Base-by-base conservation (phyloP, 331 rosid species). In the Rhamnella rubrinervis region DNA sequence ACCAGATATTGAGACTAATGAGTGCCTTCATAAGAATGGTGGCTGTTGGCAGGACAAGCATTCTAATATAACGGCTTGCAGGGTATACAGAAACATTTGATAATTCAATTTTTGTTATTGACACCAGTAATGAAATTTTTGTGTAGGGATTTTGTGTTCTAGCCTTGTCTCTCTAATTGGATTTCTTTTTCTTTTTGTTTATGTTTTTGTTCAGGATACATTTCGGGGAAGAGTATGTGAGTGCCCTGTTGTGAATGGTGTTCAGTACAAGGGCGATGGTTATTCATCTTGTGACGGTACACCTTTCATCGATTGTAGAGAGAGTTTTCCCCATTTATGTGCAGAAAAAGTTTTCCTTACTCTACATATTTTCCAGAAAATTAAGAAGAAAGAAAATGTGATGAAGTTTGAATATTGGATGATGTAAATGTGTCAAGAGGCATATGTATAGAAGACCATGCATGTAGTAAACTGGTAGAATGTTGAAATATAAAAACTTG, bases 141-240 rank as follows among this genome's bases (percentile, higher is more conserved):
- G 28, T 28, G 2, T 51, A 7, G 4, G 6, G 2, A 52, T 55
- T 13, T 47, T 3, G 8, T 28, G 20, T 57, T 55, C 35, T 28
- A 25, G 58, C 11, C 44, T 11, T 68, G 15, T 63, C 26, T 9
- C 26, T 25, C 55, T 55, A 51, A 5, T 59, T 53, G 41, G 37
- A 39, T 31, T 41, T 31, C 20, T 20, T 57, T 15, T 23, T 40
- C n/a, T 75, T 11, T 69, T 14, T 46, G 31, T 14, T 66, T 61
- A 61, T 69, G 35, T 58, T 23, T 61, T 60, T 9, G 37, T 67
- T 59, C 91, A 93, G 98, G 98, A 93, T 71, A 93, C 98, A 41
- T 93, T 88, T 61, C 74, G 98, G 80, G 98, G 98, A 81, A 89
- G 97, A 87, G 85, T 93, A 78, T 93, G 98, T 2, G 91, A 91